phyloP scores from a whole-genome alignment of 2,329 filamentous ascomycete genomes.

The Scopulariopsis brevicaulis region DNA sequence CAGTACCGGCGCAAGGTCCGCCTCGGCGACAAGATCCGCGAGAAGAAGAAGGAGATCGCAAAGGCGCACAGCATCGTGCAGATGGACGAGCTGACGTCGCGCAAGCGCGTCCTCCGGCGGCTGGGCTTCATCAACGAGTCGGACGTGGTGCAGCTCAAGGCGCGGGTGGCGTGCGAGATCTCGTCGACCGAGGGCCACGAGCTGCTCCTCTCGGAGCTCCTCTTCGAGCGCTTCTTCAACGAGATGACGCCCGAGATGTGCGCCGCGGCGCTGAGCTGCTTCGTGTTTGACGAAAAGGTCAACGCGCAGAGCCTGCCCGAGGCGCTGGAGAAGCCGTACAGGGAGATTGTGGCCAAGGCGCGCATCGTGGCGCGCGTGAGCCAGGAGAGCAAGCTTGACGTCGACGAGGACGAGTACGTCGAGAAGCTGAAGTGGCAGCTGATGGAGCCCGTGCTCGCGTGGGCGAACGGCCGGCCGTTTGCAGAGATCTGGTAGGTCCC shows the following conservation, averaged over 20 bases:
- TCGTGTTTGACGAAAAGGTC: slow-evolving; percentile 96
- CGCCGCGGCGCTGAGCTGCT: slow-evolving; percentile 79
- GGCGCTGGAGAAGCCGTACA: slow-evolving; percentile 74
- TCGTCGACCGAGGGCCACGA: slow-evolving; percentile 87
- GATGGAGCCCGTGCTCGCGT: slow-evolving; percentile 91
- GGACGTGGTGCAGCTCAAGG: slow-evolving; percentile 94
- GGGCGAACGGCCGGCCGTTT: slow-evolving; percentile 85
- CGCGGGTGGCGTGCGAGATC: slow-evolving; percentile 94
- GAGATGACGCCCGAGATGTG: slow-evolving; percentile 80
- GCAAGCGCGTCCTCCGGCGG: slow-evolving; percentile 88
- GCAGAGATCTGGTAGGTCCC: slow-evolving; percentile 80
- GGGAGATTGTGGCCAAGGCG: slow-evolving; percentile 80
- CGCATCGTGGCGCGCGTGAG: slow-evolving; percentile 85
- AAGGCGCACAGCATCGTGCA: slow-evolving; percentile 83
- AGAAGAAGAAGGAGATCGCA: slow-evolving; percentile 74
- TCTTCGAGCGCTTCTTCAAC: slow-evolving; percentile 98
- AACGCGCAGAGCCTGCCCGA: slow-evolving; percentile 69
- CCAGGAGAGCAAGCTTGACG: slow-evolving; percentile 80
- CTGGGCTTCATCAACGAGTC: slow-evolving; percentile 92
- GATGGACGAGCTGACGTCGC: slow-evolving; percentile 89
- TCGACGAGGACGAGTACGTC: slow-evolving; percentile 94
- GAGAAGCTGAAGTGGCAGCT: slow-evolving; percentile 84
- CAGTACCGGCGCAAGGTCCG: slow-evolving; percentile 76
- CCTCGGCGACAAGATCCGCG: slow-evolving; percentile 69
- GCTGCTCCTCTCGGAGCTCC: slow-evolving; percentile 78